Conservation (phyloP, 208 protist genomes). For the Kentomonas sorsogonicus region DNA sequence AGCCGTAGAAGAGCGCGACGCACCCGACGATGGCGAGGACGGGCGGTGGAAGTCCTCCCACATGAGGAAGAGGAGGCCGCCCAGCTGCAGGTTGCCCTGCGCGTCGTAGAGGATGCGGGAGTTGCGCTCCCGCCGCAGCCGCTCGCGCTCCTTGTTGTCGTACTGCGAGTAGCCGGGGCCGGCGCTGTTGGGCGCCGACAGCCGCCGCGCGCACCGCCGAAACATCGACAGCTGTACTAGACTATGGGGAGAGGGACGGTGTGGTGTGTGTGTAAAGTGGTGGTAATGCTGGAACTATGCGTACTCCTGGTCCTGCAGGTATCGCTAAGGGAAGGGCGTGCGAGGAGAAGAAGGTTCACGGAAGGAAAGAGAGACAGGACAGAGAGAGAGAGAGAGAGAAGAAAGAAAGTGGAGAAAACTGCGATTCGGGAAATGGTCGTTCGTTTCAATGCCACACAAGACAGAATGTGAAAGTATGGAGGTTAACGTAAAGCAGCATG, state of each 20-base stretch:
- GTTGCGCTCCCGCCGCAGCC: constrained; percentile 51
- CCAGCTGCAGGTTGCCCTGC: constrained; percentile 42
- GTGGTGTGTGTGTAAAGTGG: too few species aligned
- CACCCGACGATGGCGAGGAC: constrained; percentile 20
- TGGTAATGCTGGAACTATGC: too few species aligned
- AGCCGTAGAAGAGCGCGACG: constrained; percentile 31
- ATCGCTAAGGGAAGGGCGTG: too few species aligned
- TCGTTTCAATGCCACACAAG: constrained; percentile 15
- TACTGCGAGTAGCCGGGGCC: too few species aligned
- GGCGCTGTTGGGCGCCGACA: constrained; percentile 27
- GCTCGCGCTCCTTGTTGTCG: constrained; percentile 53
- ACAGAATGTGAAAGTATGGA: too few species aligned
- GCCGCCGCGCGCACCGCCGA: constrained; percentile 24
- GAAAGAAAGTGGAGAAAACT: background rate
- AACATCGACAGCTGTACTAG: constrained; percentile 28
- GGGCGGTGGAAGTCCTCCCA: constrained; percentile 61
- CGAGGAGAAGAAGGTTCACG: background rate
- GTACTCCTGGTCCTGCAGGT: too few species aligned
- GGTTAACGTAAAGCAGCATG: too few species aligned
- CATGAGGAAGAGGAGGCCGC: constrained; percentile 34
- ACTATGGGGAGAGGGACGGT: too few species aligned
- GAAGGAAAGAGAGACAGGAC: constrained; percentile 5
- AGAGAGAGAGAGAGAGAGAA: constrained; percentile 3
- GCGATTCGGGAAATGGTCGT: background rate
- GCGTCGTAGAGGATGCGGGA: constrained; percentile 54